Evolutionary conservation across 116 monocot species (phyloP).

Genomic region (Thalassia testudinum): DNA sequence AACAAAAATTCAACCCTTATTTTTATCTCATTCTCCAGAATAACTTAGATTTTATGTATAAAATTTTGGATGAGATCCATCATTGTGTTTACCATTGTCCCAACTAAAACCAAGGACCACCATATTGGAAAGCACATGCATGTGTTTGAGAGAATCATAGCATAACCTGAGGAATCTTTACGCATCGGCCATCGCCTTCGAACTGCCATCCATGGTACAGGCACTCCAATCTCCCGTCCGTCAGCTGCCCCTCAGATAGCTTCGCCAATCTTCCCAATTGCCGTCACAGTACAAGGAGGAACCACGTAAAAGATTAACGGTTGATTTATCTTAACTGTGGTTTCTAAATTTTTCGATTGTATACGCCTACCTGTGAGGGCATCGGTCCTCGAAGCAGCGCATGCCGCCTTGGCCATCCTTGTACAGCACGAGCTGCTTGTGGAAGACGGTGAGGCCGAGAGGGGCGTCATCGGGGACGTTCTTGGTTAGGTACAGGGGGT

Average conservation of each 20-base stretch:
- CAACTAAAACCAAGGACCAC: background rate
- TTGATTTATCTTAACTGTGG: background rate
- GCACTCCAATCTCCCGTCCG: conserved; percentile 67
- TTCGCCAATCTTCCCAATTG: conserved; percentile 34
- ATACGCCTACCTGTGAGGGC: conserved; percentile 51
- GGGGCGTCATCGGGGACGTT: conserved; percentile 60
- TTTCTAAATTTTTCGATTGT: no score
- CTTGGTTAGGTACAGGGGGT: conserved; percentile 51
- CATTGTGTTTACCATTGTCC: no score
- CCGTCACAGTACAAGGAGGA: background rate
- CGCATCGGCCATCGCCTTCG: conserved; percentile 52
- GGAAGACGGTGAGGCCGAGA: conserved; percentile 49
- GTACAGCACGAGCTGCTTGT: conserved; percentile 53
- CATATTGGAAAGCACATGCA: background rate
- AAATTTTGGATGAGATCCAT: no score
- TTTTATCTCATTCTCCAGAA: no score
- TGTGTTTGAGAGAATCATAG: no score
- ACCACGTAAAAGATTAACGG: background rate
- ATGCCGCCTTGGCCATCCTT: conserved; percentile 39
- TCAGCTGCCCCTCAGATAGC: conserved; percentile 71
- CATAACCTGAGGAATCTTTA: conserved; percentile 81
- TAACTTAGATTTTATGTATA: no score
- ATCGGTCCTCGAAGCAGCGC: conserved; percentile 60
- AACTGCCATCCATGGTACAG: conserved; percentile 92
- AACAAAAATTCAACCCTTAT: no score